These are phyloP conservation scores for Ramaria rubella DNA, from an alignment of 768 basidiomycete species.

Conservation along the genomic window DNA sequence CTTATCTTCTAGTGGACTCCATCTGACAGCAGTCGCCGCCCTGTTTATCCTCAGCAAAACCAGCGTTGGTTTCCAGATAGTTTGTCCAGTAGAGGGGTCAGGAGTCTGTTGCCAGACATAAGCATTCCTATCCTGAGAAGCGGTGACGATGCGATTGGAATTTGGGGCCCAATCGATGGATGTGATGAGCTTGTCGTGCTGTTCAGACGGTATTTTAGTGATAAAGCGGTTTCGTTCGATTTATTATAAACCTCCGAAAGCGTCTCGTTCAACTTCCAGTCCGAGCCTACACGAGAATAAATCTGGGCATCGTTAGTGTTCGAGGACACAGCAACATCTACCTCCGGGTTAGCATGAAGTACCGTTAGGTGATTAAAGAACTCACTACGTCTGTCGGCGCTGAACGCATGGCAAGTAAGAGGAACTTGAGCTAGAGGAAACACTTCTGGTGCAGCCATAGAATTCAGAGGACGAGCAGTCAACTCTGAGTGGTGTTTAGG, in stretches of 20 bases:
- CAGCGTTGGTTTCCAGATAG: constrained; percentile 92
- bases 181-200: constrained; percentile 98
- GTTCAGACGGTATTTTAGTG: background rate
- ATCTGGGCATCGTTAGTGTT: constrained; percentile 88
- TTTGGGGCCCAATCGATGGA: constrained; percentile 98
- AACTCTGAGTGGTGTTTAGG: constrained; percentile 37
- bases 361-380: constrained; percentile 13
- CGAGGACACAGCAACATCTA: constrained; percentile 88
- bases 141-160: constrained; percentile 96
- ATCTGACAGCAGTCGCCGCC: constrained; percentile 89
- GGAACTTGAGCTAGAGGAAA: constrained; percentile 75
- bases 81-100: constrained; percentile 63
- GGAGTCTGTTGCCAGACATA: constrained; percentile 92
- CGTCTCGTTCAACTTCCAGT: constrained; percentile 68
- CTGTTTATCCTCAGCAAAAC: constrained; percentile 92
- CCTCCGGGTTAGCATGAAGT: constrained; percentile 9
- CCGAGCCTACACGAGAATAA: constrained; percentile 55
- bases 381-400: constrained; percentile 79
- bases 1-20: constrained; percentile 98
- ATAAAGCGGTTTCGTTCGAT: background rate
- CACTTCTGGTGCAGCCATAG: constrained; percentile 69
- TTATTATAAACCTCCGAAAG: constrained; percentile 66
- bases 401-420: constrained; percentile 88
- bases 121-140: constrained; percentile 98
- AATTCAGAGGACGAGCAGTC: constrained; percentile 78